Base-by-base conservation (phyloP, 148 eudicot species). In the Diospyros lotus region DNA sequence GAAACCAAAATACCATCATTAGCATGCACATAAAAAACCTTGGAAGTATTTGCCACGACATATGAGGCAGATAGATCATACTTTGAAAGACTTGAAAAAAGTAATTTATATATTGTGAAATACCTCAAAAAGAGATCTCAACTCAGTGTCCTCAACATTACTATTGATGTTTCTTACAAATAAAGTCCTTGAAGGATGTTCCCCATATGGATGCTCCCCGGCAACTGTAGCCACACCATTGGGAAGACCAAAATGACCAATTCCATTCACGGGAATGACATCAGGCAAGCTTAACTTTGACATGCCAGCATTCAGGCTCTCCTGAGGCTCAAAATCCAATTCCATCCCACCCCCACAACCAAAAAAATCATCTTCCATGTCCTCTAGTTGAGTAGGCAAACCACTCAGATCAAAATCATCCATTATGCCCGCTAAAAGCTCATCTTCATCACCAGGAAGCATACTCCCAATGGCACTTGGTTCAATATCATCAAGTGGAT, bases 131-230 rank as follows among this genome's bases (percentile, higher is more conserved):
- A 87, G 86, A 46, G 87, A 72, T 72, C 51, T 79, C 69, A 87
- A 78, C 74, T 87, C 90, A 40, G 86, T 72, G 65, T 87, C 90
- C 69, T 87, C 90, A 50, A 87, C 88, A 17, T 84, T 87, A 41
- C 90, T 87, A 66, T 84, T 87, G 45, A 87, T 87, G 70, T 87
- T 87, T 60, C 88, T 75, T 40, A 87, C 88, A 64, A 87, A 87
- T 70, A 87, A 74, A 15, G 90, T 87, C 84, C 90, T 82, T 14
- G 90, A 87, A 74, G 90, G 90, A 78, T 85, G 90, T 71, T 87
- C 90, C 42, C 90, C 90, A 75, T 84, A 87, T 18, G 90, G 90
- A 69, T 87, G 90, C 77, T 87, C 90, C 40, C 90, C 88, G 42
- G 81, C 80, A 79, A 84, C 80, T 28, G 86, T 74, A 40, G 79